These are phyloP conservation scores for Phyllosticta paracitricarpa DNA, from an alignment of 2,329 filamentous ascomycete species.

Conservation along the genomic window DNA sequence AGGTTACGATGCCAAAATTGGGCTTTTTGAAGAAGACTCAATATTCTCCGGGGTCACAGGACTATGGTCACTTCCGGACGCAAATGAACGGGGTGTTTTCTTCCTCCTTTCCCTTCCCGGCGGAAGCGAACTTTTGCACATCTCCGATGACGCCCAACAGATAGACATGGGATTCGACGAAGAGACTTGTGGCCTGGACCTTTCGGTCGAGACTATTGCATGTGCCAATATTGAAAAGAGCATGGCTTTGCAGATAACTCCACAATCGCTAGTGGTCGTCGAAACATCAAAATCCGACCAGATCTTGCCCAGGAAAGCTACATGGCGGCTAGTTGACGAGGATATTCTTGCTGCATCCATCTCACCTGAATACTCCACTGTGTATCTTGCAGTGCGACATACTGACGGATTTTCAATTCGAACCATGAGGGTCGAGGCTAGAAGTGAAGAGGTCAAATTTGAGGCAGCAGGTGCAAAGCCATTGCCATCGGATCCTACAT, in stretches of 20 bases:
- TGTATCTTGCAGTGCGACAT: constrained; percentile 14
- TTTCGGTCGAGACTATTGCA: constrained; percentile 23
- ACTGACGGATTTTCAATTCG: background rate
- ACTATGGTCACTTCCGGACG: constrained; percentile 25
- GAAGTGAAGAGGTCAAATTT: constrained; percentile 6
- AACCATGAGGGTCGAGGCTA: background rate
- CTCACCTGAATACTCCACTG: constrained; percentile 12
- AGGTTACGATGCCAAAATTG: constrained; percentile 31
- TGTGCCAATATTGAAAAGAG: constrained; percentile 17
- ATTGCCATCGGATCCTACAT: constrained; percentile 5
- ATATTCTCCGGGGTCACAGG: constrained; percentile 24
- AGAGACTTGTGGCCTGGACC: constrained; percentile 19
- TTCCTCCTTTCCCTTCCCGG: constrained; percentile 28
- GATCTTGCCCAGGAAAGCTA: constrained; percentile 1
- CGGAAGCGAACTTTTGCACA: constrained; percentile 21
- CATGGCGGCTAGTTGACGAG: background rate
- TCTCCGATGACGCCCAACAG: constrained; percentile 14
- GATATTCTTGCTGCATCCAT: constrained; percentile 3
- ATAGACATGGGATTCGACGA: constrained; percentile 10
- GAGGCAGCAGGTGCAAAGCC: background rate
- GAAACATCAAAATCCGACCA: background rate
- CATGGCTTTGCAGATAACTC: constrained; percentile 23
- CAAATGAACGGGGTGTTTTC: constrained; percentile 21
- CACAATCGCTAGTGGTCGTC: constrained; percentile 18
- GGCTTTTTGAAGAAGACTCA: constrained; percentile 17